Evolutionary conservation across 345 rosid species (phyloP), one percentile per base, ranked within the genome.

Genomic region (Hibiscus syriacus): DNA sequence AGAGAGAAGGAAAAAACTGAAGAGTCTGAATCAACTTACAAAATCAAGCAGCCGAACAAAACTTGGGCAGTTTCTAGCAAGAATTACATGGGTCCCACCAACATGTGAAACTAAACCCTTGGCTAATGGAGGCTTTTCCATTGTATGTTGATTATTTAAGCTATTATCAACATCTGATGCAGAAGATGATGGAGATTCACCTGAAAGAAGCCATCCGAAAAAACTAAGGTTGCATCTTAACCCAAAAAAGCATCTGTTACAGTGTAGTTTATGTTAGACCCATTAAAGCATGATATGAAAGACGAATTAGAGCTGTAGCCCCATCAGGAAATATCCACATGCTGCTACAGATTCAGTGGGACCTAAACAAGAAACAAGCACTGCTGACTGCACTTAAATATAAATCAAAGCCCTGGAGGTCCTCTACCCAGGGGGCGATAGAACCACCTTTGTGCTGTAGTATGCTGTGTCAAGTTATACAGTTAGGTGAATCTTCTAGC

Each of bases 131-230:
- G 80, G 69, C 80, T 73, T 89, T 65, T 87, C 91, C 2, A 48
- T 70, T 56, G 79, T 64, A 53, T 75, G 80, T 73, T 83, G 88
- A 75, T 83, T 83, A 69, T 77, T 83, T 70, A 85, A 76, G 79
- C 80, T 85, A 58, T 58, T 58, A 74, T 92, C 98, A 32, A 86
- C 76, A 76, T 92, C 98, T 4, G 96, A 92, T 71, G 88, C 83
- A 17, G 92, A 87, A 59, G 96, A 92, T 39, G 95, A 89, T 36
- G 98, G 96, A 45, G 96, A 92, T 73, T 90, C 96, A 76, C 96
- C 95, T 90, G 78, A 69, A 64, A 60, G 69, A 69, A 80, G 73
- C 46, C 61, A 73, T 63, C 65, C 27, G 22, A 64, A 59, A 50
- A 72, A n/a, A 4, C 9, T 25, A 55, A 55, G 13, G 6, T 55